phyloP scores from a whole-genome alignment of 257 asterid species.

The Plantago elongata region DNA sequence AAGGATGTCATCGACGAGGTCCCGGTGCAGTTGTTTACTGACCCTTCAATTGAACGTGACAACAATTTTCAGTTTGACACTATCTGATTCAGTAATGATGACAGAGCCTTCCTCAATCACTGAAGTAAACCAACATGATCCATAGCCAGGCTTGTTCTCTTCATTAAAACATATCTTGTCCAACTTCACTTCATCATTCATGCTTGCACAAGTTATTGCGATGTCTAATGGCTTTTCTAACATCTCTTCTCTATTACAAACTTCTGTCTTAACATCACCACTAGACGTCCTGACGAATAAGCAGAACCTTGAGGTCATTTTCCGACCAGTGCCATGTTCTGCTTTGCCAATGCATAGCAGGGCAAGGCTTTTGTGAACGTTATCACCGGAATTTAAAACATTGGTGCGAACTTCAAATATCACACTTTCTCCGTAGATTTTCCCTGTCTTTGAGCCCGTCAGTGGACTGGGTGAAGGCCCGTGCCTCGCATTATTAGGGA shows the following conservation, averaged over 20 bases:
- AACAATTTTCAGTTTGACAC: constrained; percentile 24
- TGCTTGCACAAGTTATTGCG: constrained; percentile 12
- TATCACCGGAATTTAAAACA: constrained; percentile 8
- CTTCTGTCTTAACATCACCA: constrained; percentile 32
- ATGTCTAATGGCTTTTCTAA: constrained; percentile 14
- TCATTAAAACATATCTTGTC: constrained; percentile 31
- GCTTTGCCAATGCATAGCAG: constrained; percentile 38
- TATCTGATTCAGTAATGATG: constrained; percentile 33
- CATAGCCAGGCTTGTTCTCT: constrained; percentile 37
- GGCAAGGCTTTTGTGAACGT: constrained; percentile 33
- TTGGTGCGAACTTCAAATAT: constrained; percentile 29
- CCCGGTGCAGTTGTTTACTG: too few relatives aligned
- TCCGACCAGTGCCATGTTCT: constrained; percentile 21
- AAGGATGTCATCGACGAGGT: too few relatives aligned
- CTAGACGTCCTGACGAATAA: constrained; percentile 25
- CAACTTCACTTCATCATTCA: constrained; percentile 41
- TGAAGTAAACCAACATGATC: constrained; percentile 53
- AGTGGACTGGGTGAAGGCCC: constrained; percentile 22
- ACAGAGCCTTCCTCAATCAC: constrained; percentile 44
- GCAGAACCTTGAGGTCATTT: constrained; percentile 29
- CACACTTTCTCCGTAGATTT: constrained; percentile 19
- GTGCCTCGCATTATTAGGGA: constrained; percentile 28
- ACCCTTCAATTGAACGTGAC: constrained; percentile 23
- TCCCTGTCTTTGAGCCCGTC: constrained; percentile 22
- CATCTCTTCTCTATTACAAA: constrained; percentile 23